phyloP scores from a whole-genome alignment of 371 early-diverging fungal genomes.

The Quaeritorhiza haematococci region DNA sequence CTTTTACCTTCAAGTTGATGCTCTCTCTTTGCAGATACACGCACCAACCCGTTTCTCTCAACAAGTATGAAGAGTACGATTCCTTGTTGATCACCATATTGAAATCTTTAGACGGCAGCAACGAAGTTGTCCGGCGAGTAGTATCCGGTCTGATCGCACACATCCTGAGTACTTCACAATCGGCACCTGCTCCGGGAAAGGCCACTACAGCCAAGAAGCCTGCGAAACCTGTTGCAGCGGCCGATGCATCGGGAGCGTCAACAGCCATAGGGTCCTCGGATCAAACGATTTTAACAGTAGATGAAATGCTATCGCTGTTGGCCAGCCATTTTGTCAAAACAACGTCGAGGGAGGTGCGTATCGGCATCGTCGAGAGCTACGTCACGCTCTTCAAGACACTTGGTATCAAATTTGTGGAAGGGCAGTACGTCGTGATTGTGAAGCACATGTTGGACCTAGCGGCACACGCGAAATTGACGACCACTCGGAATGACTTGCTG shows the following conservation, averaged over 20 bases:
- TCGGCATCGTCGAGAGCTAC: slow-evolving; percentile 79
- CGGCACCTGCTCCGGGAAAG: slow-evolving; percentile 14
- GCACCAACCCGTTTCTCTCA: slow-evolving; percentile 26
- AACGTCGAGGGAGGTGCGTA: slow-evolving; percentile 63
- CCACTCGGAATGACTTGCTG: slow-evolving; percentile 43
- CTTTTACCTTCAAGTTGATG: slow-evolving; percentile 24
- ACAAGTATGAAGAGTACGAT: slow-evolving; percentile 63
- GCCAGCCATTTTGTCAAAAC: slow-evolving; percentile 53
- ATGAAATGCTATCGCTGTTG: slow-evolving; percentile 65
- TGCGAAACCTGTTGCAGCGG: slow-evolving; percentile 22
- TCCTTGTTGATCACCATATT: slow-evolving; percentile 46
- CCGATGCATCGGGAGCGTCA: slow-evolving; percentile 11
- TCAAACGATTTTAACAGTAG: slow-evolving; percentile 50
- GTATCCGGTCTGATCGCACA: slow-evolving; percentile 60
- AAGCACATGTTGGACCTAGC: slow-evolving; percentile 58
- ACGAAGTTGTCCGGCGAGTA: slow-evolving; percentile 60
- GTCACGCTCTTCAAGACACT: slow-evolving; percentile 65
- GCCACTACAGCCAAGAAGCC: slow-evolving; percentile 14
- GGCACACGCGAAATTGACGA: slow-evolving; percentile 21
- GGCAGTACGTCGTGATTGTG: slow-evolving; percentile 64
- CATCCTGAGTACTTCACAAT: slow-evolving; percentile 54
- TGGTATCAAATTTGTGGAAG: slow-evolving; percentile 68
- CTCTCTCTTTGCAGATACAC: slow-evolving; percentile 28
- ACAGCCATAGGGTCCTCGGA: slow-evolving; percentile 3
- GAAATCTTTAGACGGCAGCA: slow-evolving; percentile 66